Percentiles rank a stretch among this genome's conserved stretches.
phyloP scores from a whole-genome alignment of 148 eudicot species.

The Nepenthes gracilis region DNA sequence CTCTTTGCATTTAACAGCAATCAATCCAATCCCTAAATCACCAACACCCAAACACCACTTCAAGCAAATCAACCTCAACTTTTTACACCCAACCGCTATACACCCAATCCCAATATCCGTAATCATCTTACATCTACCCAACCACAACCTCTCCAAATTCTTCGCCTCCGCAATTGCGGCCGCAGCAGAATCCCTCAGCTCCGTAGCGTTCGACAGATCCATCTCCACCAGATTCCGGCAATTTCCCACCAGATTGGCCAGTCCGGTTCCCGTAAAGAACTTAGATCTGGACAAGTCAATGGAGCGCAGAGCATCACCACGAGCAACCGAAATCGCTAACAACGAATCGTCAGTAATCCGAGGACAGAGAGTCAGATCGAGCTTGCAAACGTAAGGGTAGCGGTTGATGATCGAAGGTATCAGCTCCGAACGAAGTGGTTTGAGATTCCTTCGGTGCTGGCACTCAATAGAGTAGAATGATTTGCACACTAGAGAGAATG shows the following conservation, averaged over 20 bases:
- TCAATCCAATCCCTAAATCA: slow-evolving; percentile 81
- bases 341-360: slow-evolving; percentile 47
- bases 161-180: slow-evolving; percentile 66
- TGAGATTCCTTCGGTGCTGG: slow-evolving; percentile 41
- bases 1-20: slow-evolving; percentile 77
- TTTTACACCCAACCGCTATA: slow-evolving; percentile 88
- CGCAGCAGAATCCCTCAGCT: slow-evolving; percentile 42
- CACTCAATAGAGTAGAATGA: slow-evolving; percentile 50
- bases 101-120: slow-evolving; percentile 96
- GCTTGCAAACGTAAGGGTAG: slow-evolving; percentile 20
- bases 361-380: slow-evolving; percentile 73
- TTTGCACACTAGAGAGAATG: slow-evolving; percentile 61
- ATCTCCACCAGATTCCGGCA: slow-evolving; percentile 53
- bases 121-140: slow-evolving; percentile 69
- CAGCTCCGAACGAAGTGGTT: slow-evolving; percentile 51
- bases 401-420: slow-evolving; percentile 32
- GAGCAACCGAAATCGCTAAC: slow-evolving; percentile 7
- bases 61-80: slow-evolving; percentile 53
- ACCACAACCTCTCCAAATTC: slow-evolving; percentile 58
- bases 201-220: slow-evolving; percentile 67
- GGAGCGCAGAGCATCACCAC: slow-evolving; percentile 20
- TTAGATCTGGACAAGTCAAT: slow-evolving; percentile 56
- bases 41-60: slow-evolving; percentile 92
- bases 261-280: slow-evolving; percentile 47
- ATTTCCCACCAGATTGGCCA: slow-evolving; percentile 34